Conservation (phyloP, 1,139 yeast species). For the Protomyces gravidus region DNA sequence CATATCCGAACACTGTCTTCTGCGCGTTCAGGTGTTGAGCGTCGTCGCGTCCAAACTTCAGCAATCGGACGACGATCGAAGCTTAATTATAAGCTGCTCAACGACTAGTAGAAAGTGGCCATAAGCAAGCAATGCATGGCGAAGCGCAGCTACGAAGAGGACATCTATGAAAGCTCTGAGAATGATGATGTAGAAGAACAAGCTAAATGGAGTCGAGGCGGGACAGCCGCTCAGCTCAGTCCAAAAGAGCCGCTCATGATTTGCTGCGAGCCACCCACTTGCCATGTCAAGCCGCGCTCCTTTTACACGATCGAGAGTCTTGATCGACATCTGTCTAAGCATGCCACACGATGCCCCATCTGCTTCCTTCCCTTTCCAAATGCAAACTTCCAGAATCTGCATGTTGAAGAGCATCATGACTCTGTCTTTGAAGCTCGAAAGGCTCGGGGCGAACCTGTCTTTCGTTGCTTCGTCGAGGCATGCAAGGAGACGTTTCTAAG, state of each 20-base stretch:
- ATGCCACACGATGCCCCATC: conserved; percentile 41
- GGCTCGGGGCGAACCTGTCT: conserved; percentile 42
- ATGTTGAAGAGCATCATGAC: conserved; percentile 53
- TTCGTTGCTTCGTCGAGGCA: conserved; percentile 7
- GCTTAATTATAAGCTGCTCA: neutral
- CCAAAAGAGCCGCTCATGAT: conserved; percentile 15
- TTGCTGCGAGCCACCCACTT: conserved; percentile 35
- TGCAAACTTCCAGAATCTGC: conserved; percentile 45
- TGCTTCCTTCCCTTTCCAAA: conserved; percentile 49
- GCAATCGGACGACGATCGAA: neutral
- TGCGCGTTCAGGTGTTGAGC: neutral
- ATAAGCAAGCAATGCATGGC: neutral
- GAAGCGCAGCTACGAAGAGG: neutral
- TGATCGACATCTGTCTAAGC: conserved; percentile 33
- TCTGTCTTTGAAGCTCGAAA: conserved; percentile 45
- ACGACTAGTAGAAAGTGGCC: neutral
- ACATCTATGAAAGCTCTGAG: neutral
- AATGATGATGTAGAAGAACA: neutral
- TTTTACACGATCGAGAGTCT: conserved; percentile 24
- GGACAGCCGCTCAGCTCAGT: neutral
- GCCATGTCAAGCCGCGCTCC: conserved; percentile 30
- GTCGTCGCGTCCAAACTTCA: neutral
- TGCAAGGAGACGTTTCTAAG: neutral
- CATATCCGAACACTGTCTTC: too few relatives aligned
- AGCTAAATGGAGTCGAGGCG: neutral